A percentile compares a stretch with the other conserved stretches of the same genome.
phyloP scores from a whole-genome alignment of 805 yeast species.

The Kregervanrija delftensis region DNA sequence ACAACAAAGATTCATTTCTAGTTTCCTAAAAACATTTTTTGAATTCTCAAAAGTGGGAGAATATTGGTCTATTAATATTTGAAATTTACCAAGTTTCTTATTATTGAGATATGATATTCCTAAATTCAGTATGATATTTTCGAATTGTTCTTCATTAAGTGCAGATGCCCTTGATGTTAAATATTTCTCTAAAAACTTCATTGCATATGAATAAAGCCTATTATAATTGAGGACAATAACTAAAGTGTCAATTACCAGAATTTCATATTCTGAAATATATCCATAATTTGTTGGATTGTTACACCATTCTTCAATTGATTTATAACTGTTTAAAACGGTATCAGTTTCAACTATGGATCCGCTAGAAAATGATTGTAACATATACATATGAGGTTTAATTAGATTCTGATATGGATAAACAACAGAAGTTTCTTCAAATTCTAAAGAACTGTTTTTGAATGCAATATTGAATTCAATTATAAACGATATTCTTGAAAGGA shows the following conservation, averaged over 20 bases:
- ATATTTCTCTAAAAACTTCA: constrained; percentile 10
- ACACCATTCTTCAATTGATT: too few relatives aligned
- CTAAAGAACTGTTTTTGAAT: constrained; percentile 14
- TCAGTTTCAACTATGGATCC: too few relatives aligned
- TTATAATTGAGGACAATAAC: constrained; percentile 10
- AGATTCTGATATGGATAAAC: constrained; percentile 10
- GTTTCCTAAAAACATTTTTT: neutral
- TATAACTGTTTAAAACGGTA: too few relatives aligned
- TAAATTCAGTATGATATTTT: constrained; percentile 2
- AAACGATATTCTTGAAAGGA: constrained; percentile 23
- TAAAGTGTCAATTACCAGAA: neutral
- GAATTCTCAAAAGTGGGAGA: neutral
- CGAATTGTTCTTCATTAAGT: constrained; percentile 3
- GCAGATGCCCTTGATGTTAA: neutral
- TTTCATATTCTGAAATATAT: too few relatives aligned
- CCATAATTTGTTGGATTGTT: too few relatives aligned
- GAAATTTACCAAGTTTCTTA: constrained; percentile 1
- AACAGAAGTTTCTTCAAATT: constrained; percentile 11
- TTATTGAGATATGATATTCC: neutral
- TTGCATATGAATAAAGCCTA: constrained; percentile 10
- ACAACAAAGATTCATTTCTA: constrained; percentile 1
- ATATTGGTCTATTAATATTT: neutral
- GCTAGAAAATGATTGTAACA: constrained; percentile 14
- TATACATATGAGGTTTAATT: constrained; percentile 18
- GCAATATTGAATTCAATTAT: constrained; percentile 19